Conservation (phyloP, 371 early-diverging fungal species). For the Mucor piriformis region DNA sequence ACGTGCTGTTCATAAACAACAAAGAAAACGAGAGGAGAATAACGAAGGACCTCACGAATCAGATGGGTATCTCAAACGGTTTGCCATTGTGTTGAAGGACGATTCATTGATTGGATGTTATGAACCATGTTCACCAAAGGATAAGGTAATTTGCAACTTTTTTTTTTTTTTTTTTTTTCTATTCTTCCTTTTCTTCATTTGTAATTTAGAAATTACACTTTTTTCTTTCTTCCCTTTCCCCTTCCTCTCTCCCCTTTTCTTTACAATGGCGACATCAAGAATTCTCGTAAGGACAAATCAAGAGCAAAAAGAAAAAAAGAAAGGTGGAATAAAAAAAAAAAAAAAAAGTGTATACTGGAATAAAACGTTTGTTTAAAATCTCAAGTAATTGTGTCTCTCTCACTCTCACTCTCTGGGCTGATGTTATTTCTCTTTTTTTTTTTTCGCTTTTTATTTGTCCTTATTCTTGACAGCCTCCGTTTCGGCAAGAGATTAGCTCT, state of each 20-base stretch:
- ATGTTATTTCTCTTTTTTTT: too few relatives aligned
- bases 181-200: neutral
- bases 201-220: neutral
- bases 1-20: conserved; percentile 48
- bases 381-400: too few relatives aligned
- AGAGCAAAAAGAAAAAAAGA: too few relatives aligned
- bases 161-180: conserved; percentile 9
- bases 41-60: conserved; percentile 22
- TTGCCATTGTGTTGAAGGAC: conserved; percentile 43
- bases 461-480: too few relatives aligned
- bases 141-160: conserved; percentile 44
- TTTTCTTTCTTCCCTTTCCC: neutral
- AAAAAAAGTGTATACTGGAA: neutral
- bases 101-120: conserved; percentile 36
- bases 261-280: neutral
- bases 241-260: conserved; percentile 5
- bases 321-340: conserved; percentile 1
- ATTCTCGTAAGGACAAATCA: too few relatives aligned
- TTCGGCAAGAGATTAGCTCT: too few relatives aligned
- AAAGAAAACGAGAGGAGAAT: conserved; percentile 37
- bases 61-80: conserved; percentile 42
- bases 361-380: too few relatives aligned
- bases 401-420: too few relatives aligned
- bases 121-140: conserved; percentile 40
- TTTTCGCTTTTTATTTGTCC: too few relatives aligned